Conservation (phyloP, 192 early-diverging fungal species). For the Linnemannia zychae region DNA sequence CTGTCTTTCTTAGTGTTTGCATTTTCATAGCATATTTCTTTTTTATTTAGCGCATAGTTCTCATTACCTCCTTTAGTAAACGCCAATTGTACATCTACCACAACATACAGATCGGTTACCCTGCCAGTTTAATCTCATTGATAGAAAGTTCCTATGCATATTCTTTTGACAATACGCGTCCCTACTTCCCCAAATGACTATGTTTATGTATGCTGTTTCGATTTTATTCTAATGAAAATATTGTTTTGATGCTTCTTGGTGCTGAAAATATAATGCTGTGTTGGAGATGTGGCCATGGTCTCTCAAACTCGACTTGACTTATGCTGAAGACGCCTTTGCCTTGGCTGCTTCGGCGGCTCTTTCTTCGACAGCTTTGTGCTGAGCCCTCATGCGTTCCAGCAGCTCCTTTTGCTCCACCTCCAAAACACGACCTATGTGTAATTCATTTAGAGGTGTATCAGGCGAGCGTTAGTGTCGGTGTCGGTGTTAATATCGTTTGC, state of each 20-base stretch:
- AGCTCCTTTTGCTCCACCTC: conserved; percentile 64
- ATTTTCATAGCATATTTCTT: not conserved
- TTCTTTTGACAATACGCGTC: not conserved
- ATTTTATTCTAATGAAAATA: not conserved
- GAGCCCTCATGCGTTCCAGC: conserved; percentile 58
- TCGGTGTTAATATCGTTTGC: not conserved
- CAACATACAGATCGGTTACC: no score
- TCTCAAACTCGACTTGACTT: not conserved
- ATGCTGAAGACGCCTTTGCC: conserved; percentile 10
- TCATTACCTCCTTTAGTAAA: not conserved
- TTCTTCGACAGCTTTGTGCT: conserved; percentile 47
- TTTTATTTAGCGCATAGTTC: not conserved
- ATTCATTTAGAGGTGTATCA: not conserved
- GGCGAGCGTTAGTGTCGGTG: not conserved
- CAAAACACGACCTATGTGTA: conserved; percentile 54
- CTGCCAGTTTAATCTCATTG: no score
- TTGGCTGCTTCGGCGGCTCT: conserved; percentile 20
- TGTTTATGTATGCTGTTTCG: not conserved
- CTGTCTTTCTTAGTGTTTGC: not conserved
- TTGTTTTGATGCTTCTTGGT: not conserved
- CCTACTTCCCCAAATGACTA: no score
- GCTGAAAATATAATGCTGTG: not conserved
- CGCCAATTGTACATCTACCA: not conserved
- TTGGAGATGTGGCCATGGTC: not conserved
- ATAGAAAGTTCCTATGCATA: not conserved